These are phyloP conservation scores for Aspergillus sp. DNA, from an alignment of 2,329 filamentous ascomycete species.

Conservation along the genomic window DNA sequence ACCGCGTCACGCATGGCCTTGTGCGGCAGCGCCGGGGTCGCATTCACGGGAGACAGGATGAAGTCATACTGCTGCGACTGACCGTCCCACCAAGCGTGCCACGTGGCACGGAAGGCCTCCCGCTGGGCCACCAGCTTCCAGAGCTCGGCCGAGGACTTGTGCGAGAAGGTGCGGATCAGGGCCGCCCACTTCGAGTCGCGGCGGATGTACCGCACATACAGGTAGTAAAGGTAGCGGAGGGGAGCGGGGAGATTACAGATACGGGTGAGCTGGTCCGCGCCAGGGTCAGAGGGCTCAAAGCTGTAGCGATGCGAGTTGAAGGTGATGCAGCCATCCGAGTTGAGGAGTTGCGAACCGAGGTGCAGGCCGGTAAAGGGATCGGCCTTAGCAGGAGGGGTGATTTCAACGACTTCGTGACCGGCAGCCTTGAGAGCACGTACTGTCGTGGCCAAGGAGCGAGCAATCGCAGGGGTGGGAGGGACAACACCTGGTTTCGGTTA, in stretches of 20 bases:
- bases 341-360: constrained; percentile 76
- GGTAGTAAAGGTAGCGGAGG: constrained; percentile 80
- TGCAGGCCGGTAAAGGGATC: constrained; percentile 74
- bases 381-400: constrained; percentile 67
- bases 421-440: constrained; percentile 65
- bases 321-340: constrained; percentile 77
- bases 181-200: constrained; percentile 75
- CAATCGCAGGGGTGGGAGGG: constrained; percentile 80
- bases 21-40: constrained; percentile 84
- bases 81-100: constrained; percentile 82
- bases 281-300: constrained; percentile 76
- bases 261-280: constrained; percentile 70
- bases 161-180: constrained; percentile 68
- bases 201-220: constrained; percentile 82
- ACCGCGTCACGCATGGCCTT: constrained; percentile 82
- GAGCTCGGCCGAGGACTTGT: constrained; percentile 72
- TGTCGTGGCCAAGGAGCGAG: constrained; percentile 68
- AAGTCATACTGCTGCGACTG: constrained; percentile 71
- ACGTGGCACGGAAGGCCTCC: constrained; percentile 72
- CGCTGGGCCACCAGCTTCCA: constrained; percentile 77
- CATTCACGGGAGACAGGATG: constrained; percentile 80
- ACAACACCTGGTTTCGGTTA: constrained; percentile 59
- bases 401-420: constrained; percentile 71
- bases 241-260: constrained; percentile 71
- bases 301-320: constrained; percentile 73